phyloP scores from a whole-genome alignment of 345 rosid species.

The Anacardium occidentale region DNA sequence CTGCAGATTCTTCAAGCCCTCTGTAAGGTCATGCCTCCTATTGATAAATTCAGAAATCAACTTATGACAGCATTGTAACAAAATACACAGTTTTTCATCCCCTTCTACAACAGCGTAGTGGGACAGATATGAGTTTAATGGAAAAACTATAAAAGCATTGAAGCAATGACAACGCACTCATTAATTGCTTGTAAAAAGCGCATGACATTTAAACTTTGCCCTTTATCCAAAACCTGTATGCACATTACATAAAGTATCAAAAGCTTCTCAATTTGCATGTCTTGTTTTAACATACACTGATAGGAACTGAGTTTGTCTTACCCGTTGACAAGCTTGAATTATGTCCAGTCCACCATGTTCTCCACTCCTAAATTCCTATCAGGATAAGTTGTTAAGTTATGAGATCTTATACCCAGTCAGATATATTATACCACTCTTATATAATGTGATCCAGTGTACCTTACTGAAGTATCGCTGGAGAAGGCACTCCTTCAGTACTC shows the following conservation, averaged over 20 bases:
- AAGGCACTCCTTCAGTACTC: slow-evolving; percentile 58
- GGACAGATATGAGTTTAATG: not conserved
- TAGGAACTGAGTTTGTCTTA: slow-evolving; percentile 23
- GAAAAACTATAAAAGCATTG: not conserved
- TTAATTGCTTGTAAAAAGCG: slow-evolving; percentile 65
- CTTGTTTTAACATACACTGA: not conserved
- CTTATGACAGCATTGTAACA: slow-evolving; percentile 5
- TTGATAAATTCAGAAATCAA: slow-evolving; percentile 17
- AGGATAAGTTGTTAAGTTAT: slow-evolving; percentile 15
- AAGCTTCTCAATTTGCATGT: slow-evolving; percentile 7
- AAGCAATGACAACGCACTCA: slow-evolving; percentile 32
- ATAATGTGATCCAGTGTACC: slow-evolving; percentile 27
- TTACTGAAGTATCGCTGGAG: slow-evolving; percentile 71
- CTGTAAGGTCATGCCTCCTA: slow-evolving; percentile 63
- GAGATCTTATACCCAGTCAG: not conserved
- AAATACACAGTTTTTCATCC: not conserved
- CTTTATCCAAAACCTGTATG: slow-evolving; percentile 57
- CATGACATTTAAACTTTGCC: slow-evolving; percentile 59
- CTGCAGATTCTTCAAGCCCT: slow-evolving; percentile 43
- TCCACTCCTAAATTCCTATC: slow-evolving; percentile 47
- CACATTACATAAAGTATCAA: slow-evolving; percentile 9
- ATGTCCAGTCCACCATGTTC: slow-evolving; percentile 41
- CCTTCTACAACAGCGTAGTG: not conserved
- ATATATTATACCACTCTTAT: not conserved
- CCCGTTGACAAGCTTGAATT: slow-evolving; percentile 51